These are phyloP conservation scores for Arxiozyma slooffiae DNA, from an alignment of 1,139 yeast species.

Conservation along the genomic window DNA sequence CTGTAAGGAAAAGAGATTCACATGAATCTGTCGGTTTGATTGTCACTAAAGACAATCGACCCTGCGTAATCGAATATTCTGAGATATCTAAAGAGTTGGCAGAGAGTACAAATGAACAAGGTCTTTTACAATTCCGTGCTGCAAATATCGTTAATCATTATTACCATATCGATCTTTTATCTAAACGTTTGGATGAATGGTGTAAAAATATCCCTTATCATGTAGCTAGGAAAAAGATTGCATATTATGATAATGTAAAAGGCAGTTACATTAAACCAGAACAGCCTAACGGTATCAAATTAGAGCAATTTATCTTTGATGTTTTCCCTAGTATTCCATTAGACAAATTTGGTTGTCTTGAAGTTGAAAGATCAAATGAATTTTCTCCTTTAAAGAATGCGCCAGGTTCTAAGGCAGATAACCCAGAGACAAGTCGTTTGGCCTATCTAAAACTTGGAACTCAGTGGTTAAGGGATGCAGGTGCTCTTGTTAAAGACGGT, in stretches of 20 bases:
- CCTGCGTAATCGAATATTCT: slow-evolving; percentile 91
- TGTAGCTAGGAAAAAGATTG: slow-evolving; percentile 85
- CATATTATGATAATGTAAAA: slow-evolving; percentile 39
- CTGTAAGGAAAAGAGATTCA: slow-evolving; percentile 85
- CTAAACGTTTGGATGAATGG: slow-evolving; percentile 58
- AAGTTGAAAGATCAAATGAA: slow-evolving; percentile 76
- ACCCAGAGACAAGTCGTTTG: slow-evolving; percentile 70
- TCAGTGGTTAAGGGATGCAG: slow-evolving; percentile 63
- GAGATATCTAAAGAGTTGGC: slow-evolving; percentile 76
- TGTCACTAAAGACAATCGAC: slow-evolving; percentile 60
- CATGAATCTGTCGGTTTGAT: slow-evolving; percentile 85
- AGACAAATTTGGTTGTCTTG: slow-evolving; percentile 79
- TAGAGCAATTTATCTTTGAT: slow-evolving; percentile 96
- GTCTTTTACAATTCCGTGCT: slow-evolving; percentile 67
- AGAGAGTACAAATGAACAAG: slow-evolving; percentile 47
- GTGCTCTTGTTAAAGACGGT: slow-evolving; percentile 47
- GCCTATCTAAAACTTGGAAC: slow-evolving; percentile 63
- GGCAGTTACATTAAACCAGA: slow-evolving; percentile 51
- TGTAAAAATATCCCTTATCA: slow-evolving; percentile 75
- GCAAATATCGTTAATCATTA: slow-evolving; percentile 97
- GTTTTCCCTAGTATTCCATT: slow-evolving; percentile 76
- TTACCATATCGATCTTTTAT: slow-evolving; percentile 68
- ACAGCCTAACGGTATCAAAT: slow-evolving; percentile 79
- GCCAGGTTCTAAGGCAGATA: slow-evolving; percentile 68
- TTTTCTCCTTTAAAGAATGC: slow-evolving; percentile 94